Base-by-base conservation (phyloP, 495 filamentous ascomycete genomes). In the Aspergillus heteromorphus region DNA sequence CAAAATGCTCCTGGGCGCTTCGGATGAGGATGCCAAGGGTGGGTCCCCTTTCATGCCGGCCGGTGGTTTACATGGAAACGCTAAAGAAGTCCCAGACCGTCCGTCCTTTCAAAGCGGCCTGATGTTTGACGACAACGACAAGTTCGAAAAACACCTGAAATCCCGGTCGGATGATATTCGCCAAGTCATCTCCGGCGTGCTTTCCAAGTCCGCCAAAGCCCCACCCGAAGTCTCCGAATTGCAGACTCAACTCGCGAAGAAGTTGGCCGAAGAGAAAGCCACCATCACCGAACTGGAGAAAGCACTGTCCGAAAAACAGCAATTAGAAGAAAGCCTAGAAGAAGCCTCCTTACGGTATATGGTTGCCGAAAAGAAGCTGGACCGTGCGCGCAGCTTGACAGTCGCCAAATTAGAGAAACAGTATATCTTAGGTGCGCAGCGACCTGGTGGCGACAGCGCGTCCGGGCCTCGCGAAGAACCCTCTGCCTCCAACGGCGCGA, bases 401-500 rank as follows among this genome's bases (percentile, higher is more conserved):
- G 89, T 96, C n/a, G 86, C 88, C 51, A 97, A 95, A 64, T 72
- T 97, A 51, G 95, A 97, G 65, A 88, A 87, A 58, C 89, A 96
- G 69, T 90, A 89, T 17, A 83, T 92, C 54, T 75, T 87, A 48
- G 80, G 79, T 31, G 78, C 80, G 70, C 57, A 79, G 74, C 61
- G 78, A 70, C 66, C 79, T 29, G 69, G 65, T 45, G 61, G 64
- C 5, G 75, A 76, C 38, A 75, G 75, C 56, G 73, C 82, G 21
- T 78, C 83, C 42, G 78, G 78, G 49, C 83, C 79, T 20, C 75
- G 73, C 42, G 80, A 82, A 53, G 75, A 84, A 36, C 60, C 61
- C 4, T 73, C 74, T 20, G 68, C 76, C 36, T 70, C 75, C 4
- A 85, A 82, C 55, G 83, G 81, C 45, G 83, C 83, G 45, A 75